These are phyloP conservation scores for Kalanchoe fedtschenkoi DNA, from an alignment of 164 flowering plant species.

Conservation along the genomic window DNA sequence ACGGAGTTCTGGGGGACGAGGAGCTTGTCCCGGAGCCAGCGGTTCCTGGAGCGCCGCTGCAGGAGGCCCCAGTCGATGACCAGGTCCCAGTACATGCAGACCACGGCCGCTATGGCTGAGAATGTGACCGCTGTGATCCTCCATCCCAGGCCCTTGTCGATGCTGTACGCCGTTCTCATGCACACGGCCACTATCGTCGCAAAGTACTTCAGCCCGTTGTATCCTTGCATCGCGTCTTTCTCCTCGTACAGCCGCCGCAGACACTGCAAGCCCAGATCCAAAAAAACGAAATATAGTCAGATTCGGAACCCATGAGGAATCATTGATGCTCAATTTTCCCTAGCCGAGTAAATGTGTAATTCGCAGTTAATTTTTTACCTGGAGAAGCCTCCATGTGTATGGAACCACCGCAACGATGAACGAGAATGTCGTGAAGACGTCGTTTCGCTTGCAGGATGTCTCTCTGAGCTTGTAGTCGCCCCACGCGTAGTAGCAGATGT, in stretches of 20 bases:
- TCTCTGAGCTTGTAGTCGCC: constrained; percentile 33
- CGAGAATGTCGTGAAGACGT: constrained; percentile 22
- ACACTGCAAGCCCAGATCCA: constrained; percentile 18
- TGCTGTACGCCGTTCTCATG: constrained; percentile 26
- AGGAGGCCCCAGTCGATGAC: constrained; percentile 55
- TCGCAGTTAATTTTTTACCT: constrained; percentile 16
- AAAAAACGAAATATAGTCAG: neutral
- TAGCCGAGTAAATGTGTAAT: neutral
- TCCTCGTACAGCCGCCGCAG: constrained; percentile 34
- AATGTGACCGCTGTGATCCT: constrained; percentile 16
- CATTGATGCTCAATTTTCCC: neutral
- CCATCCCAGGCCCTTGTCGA: constrained; percentile 15
- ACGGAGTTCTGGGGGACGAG: constrained; percentile 24
- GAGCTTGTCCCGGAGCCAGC: constrained; percentile 46
- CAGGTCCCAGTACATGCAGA: constrained; percentile 41
- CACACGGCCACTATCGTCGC: constrained; percentile 32
- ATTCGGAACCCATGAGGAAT: neutral
- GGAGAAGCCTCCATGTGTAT: constrained; percentile 30
- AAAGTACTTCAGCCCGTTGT: constrained; percentile 38
- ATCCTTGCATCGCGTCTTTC: constrained; percentile 32
- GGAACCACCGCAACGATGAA: constrained; percentile 35
- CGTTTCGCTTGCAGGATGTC: constrained; percentile 18
- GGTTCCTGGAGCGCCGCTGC: constrained; percentile 21
- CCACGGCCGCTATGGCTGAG: constrained; percentile 27
- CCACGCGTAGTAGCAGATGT: constrained; percentile 68